phyloP scores from a whole-genome alignment of 2,329 filamentous ascomycete species.

The Westerdykella ornata region DNA sequence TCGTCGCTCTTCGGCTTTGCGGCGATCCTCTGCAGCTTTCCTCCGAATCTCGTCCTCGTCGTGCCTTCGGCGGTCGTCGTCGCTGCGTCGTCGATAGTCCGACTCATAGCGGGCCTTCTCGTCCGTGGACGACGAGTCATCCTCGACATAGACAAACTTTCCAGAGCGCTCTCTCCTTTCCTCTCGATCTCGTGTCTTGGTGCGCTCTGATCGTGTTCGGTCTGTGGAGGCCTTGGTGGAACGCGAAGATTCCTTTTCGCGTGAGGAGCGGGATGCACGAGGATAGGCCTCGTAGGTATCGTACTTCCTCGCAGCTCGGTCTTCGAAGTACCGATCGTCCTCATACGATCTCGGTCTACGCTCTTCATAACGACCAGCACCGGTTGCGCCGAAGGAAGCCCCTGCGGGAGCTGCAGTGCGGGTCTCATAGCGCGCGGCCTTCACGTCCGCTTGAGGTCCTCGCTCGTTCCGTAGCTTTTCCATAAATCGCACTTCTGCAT shows the following conservation, averaged over 20 bases:
- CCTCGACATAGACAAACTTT: slow-evolving; percentile 31
- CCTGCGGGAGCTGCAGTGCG: slow-evolving; percentile 23
- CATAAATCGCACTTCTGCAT: slow-evolving; percentile 62
- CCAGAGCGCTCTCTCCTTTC: slow-evolving; percentile 34
- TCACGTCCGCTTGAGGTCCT: slow-evolving; percentile 21
- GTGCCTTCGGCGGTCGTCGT: slow-evolving; percentile 16
- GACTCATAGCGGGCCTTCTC: slow-evolving; percentile 30
- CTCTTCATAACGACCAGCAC: slow-evolving; percentile 28
- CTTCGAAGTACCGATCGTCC: slow-evolving; percentile 35
- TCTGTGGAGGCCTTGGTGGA: slow-evolving; percentile 29
- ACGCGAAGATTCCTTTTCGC: slow-evolving; percentile 21
- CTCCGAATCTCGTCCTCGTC: slow-evolving; percentile 12
- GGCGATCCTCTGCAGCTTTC: slow-evolving; percentile 17
- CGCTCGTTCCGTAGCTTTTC: slow-evolving; percentile 57
- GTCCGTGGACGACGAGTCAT: slow-evolving; percentile 27
- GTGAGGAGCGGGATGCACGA: slow-evolving; percentile 21
- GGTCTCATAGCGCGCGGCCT: slow-evolving; percentile 31
- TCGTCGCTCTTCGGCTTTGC: slow-evolving; percentile 25
- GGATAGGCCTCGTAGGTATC: slow-evolving; percentile 36
- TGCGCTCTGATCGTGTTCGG: slow-evolving; percentile 36
- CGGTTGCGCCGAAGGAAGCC: slow-evolving; percentile 16
- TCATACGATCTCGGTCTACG: slow-evolving; percentile 29
- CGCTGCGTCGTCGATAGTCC: slow-evolving; percentile 25
- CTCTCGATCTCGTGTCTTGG: slow-evolving; percentile 37
- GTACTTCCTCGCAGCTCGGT: slow-evolving; percentile 34